Evolutionary conservation across 2,329 filamentous ascomycete species (phyloP), one percentile per base, ranked within the genome.

Genomic region (Ambrosiella beaveri): DNA sequence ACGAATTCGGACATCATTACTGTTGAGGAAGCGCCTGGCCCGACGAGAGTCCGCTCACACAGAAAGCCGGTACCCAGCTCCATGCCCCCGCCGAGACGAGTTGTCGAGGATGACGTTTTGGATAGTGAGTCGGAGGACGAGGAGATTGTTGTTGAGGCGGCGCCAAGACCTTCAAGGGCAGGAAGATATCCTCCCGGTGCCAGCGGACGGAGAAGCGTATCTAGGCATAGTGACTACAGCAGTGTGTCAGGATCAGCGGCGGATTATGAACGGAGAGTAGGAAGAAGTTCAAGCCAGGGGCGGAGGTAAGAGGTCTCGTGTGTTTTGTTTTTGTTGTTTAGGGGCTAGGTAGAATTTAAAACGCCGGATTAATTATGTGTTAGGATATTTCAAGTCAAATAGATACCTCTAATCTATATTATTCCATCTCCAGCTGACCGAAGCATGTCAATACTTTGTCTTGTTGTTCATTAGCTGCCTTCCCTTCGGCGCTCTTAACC

Each of bases 141-240:
- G 6, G 52, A 56, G 27, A 56, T 59, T 57, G 47, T 56, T 27
- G 39, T 53, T 12, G 39, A 59, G 27, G 27, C 41, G 2, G n/a
- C 58, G 13, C 17, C 52, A 15, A 39, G 5, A 13, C 49, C 49
- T 2, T 7, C 38, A 12, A 17, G 49, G 27, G 39, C 35, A 12
- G 27, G 11, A 35, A 53, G 41, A 15, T 40, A 47, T 40, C 39
- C 13, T 8, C 37, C 36, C 11, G 39, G 40, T 9, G 27, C 27
- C 27, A 27, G 27, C 27, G 58, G 52, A 12, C 51, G 45, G 12
- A 37, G 52, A 27, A 58, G 52, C 17, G 39, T 40, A 40, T 56
- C 59, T 3, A 54, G 56, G 17, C 54, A 57, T 37, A 59, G 54
- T 7, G 59, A 58, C 4, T 56, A 53, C 39, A 55, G 51, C 19